Percentiles rank a stretch among this genome's conserved stretches.
phyloP scores from a whole-genome alignment of 192 early-diverging fungal species.

The Kickxella alabastrina region DNA sequence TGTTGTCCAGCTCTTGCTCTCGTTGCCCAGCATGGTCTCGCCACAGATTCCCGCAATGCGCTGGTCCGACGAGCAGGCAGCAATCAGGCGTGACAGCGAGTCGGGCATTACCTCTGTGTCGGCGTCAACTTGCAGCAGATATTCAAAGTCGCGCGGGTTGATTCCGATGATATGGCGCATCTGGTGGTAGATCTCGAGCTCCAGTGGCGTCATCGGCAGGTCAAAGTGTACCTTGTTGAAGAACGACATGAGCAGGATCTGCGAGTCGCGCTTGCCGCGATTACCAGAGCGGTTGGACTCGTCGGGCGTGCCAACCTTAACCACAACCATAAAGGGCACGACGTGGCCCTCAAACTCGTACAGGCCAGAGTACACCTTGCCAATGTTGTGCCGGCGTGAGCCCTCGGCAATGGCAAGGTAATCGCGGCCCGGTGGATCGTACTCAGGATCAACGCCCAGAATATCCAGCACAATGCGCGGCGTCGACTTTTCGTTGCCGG shows the following conservation, averaged over 20 bases:
- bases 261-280: slow-evolving; percentile 93
- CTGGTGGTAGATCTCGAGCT: slow-evolving; percentile 92
- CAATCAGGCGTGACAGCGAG: slow-evolving; percentile 78
- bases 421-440: slow-evolving; percentile 69
- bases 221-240: slow-evolving; percentile 86
- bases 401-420: slow-evolving; percentile 91
- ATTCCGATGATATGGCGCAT: slow-evolving; percentile 92
- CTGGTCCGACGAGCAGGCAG: slow-evolving; percentile 64
- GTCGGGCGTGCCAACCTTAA: slow-evolving; percentile 79
- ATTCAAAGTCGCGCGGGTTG: slow-evolving; percentile 66
- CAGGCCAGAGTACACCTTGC: slow-evolving; percentile 86
- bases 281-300: slow-evolving; percentile 82
- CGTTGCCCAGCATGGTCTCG: slow-evolving; percentile 81
- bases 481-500: slow-evolving; percentile 86
- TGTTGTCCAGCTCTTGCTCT: slow-evolving; percentile 84
- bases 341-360: slow-evolving; percentile 80
- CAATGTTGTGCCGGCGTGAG: slow-evolving; percentile 81
- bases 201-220: slow-evolving; percentile 79
- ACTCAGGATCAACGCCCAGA: slow-evolving; percentile 76
- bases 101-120: slow-evolving; percentile 75
- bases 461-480: slow-evolving; percentile 85
- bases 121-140: slow-evolving; percentile 70
- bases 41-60: slow-evolving; percentile 82
- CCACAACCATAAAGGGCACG: slow-evolving; percentile 90
- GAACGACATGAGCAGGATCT: slow-evolving; percentile 87